These are phyloP conservation scores for Asterella californica DNA, from an alignment of 225 moss, liverwort and hornwort species.

Conservation along the genomic window DNA sequence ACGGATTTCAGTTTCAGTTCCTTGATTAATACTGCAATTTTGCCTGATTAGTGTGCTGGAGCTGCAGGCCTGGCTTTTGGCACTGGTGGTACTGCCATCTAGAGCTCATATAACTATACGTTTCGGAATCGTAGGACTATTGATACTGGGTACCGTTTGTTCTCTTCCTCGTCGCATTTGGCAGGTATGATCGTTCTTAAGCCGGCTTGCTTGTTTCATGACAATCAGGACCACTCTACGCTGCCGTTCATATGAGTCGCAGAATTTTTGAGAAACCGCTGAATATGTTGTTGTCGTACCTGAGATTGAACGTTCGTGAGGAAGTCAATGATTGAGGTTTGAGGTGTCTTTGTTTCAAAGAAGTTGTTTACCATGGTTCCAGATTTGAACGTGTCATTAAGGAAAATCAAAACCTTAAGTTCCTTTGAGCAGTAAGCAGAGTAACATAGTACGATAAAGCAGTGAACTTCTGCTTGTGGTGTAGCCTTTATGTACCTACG, in stretches of 20 bases:
- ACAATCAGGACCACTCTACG: background rate
- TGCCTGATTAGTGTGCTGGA: constrained; percentile 56
- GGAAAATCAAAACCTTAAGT: background rate
- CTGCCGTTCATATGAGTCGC: background rate
- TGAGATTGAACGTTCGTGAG: background rate
- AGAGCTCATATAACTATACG: constrained; percentile 69
- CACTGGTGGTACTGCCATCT: constrained; percentile 78
- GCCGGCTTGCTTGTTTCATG: background rate
- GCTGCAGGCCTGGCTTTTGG: constrained; percentile 93
- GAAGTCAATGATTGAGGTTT: no score
- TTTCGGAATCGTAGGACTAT: constrained; percentile 58
- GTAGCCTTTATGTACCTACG: background rate
- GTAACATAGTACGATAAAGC: no score
- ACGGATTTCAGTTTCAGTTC: background rate
- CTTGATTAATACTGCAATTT: constrained; percentile 37
- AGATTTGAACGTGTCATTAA: background rate
- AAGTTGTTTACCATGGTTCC: no score
- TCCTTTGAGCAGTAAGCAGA: background rate
- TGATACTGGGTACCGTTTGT: constrained; percentile 54
- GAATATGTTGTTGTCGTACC: background rate
- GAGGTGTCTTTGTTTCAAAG: no score
- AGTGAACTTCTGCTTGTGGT: background rate
- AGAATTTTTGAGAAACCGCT: background rate
- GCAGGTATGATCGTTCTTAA: constrained; percentile 51
- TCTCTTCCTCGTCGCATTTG: constrained; percentile 79